Base-by-base conservation (phyloP, 441 rosid genomes). In the Dalechampia spathulata region DNA sequence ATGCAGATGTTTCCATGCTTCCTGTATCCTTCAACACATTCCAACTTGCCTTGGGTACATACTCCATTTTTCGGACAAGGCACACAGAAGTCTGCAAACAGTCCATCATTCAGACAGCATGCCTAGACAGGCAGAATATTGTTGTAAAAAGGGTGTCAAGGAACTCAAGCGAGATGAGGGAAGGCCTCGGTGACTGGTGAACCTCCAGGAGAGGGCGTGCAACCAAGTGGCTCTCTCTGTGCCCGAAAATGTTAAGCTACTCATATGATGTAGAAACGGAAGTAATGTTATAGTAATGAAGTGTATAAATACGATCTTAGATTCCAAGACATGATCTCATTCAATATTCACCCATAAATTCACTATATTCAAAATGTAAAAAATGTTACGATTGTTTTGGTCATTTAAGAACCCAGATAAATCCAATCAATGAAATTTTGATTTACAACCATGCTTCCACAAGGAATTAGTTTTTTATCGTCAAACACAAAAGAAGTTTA, bases 61-160 rank as follows among this genome's bases (percentile, higher is more conserved):
- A 58, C 64, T 63, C 92, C 92, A 53, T 82, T 75, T 43, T 53
- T 58, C 12, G 90, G 97, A 64, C 97, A 89, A 19, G 95, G 84
- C 66, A 82, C 83, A 66, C 95, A 90, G 34, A 56, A 63, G 72
- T 86, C 95, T 89, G 83, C 34, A 61, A 69, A n/a, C 12, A 30
- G 44, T 13, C 13, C 46, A 27, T 16, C 38, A 14, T 21, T 64
- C 17, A 62, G 25, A 37, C 59, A 32, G 43, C 13, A 52, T 22
- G n/a, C n/a, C n/a, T n/a, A n/a, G n/a, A n/a, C n/a, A n/a, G n/a
- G n/a, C n/a, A n/a, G n/a, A n/a, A n/a, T n/a, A n/a, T n/a, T n/a
- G n/a, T n/a, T n/a, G n/a, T n/a, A n/a, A n/a, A n/a, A n/a, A n/a
- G n/a, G n/a, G n/a, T n/a, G n/a, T n/a, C n/a, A n/a, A n/a, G n/a